Evolutionary conservation across 2,329 filamentous ascomycete species (phyloP).

Genomic region (Pseudogymnoascus sp.): DNA sequence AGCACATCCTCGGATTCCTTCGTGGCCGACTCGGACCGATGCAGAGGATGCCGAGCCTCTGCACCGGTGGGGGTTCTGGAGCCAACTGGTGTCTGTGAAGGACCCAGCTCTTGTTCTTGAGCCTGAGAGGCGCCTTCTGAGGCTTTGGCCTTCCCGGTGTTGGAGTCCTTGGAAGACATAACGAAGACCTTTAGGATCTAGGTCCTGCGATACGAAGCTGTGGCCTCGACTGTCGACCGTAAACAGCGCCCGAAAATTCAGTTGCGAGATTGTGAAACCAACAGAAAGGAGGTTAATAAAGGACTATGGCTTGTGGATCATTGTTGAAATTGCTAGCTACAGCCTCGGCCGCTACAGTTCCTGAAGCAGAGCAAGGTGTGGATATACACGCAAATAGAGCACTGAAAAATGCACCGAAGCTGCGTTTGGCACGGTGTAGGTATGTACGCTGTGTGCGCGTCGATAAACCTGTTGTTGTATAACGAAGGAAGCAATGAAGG

Average conservation of each 20-base stretch:
- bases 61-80: slow-evolving; percentile 37
- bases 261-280: neutral
- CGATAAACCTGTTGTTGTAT: neutral
- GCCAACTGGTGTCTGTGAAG: slow-evolving; percentile 18
- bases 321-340: neutral
- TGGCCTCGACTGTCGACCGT: neutral
- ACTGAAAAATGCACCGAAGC: neutral
- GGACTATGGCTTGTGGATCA: neutral
- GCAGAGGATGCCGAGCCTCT: slow-evolving; percentile 38
- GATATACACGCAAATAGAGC: neutral
- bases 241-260: neutral
- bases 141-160: neutral
- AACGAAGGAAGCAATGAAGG: slow-evolving; percentile 1
- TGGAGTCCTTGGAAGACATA: neutral
- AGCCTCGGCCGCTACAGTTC: neutral
- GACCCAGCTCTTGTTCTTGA: slow-evolving; percentile 13
- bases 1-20: slow-evolving; percentile 35
- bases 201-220: neutral
- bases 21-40: slow-evolving; percentile 20
- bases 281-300: neutral
- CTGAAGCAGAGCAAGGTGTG: neutral
- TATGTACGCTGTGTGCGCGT: neutral
- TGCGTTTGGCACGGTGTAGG: neutral
- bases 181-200: neutral
- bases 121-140: neutral